These are phyloP conservation scores for Ustilago hordei DNA, from an alignment of 1,284 basidiomycete genomes.

Conservation along the genomic window DNA sequence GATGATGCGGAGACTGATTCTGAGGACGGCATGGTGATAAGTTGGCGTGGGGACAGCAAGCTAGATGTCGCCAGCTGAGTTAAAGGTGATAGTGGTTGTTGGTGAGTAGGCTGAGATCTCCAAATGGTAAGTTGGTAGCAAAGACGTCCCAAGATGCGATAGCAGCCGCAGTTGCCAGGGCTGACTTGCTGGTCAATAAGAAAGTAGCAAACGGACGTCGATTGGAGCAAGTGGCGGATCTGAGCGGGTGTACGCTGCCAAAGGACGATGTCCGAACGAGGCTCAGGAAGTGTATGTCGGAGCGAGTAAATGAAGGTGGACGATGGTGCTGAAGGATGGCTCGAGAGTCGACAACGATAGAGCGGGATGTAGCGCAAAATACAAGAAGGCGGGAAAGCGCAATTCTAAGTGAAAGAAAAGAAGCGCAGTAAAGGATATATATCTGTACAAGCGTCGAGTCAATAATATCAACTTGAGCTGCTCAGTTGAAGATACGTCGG, in stretches of 20 bases:
- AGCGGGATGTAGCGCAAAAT: neutral
- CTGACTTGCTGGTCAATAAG: too few species aligned
- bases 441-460: slow-evolving; percentile 4
- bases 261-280: neutral
- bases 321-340: neutral
- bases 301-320: neutral
- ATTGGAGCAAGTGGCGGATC: neutral
- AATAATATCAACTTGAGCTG: neutral
- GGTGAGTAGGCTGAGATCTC: slow-evolving; percentile 15
- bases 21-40: slow-evolving; percentile 22
- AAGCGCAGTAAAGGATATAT: neutral
- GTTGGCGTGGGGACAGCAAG: neutral
- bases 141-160: too few species aligned
- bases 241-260: neutral
- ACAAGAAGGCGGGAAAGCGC: neutral
- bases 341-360: neutral
- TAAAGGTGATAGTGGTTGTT: neutral
- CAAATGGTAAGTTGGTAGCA: slow-evolving; percentile 5
- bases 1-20: slow-evolving; percentile 5
- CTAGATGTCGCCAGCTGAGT: neutral
- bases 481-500: neutral
- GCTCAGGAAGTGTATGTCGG: too few species aligned
- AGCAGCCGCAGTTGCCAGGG: too few species aligned
- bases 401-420: neutral
- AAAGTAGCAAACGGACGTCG: neutral